Percentiles rank a stretch among this genome's conserved stretches.
Conservation (phyloP, 2,329 filamentous ascomycete genomes). For the Botryotinia narcissicola region DNA sequence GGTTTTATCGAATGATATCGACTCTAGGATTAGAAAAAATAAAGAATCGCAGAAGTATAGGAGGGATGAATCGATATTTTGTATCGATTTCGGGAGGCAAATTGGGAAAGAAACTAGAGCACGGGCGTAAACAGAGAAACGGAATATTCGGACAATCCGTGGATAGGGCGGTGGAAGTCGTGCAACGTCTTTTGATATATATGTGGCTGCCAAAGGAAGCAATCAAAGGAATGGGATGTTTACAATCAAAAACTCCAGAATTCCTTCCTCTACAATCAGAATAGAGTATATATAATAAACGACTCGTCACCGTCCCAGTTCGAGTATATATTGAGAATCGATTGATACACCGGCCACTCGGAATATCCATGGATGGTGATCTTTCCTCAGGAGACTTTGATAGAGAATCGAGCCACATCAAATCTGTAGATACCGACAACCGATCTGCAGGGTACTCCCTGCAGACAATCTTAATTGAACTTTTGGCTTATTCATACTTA, state of each 20-base stretch:
- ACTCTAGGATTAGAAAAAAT: background rate
- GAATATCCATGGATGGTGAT: background rate
- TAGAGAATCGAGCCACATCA: background rate
- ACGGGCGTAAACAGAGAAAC: background rate
- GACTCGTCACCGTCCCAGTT: background rate
- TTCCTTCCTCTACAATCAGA: background rate
- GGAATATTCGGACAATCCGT: constrained; percentile 2
- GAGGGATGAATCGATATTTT: background rate
- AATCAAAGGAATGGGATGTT: background rate
- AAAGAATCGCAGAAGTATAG: background rate
- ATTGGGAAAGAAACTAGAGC: constrained; percentile 10
- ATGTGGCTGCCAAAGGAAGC: background rate
- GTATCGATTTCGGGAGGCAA: constrained; percentile 5
- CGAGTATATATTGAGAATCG: background rate
- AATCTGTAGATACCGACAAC: background rate
- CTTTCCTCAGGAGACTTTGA: constrained; percentile 3
- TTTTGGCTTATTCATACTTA: background rate
- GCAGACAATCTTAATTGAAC: background rate
- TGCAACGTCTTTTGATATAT: background rate
- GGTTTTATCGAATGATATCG: background rate
- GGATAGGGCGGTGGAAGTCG: background rate
- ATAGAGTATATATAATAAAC: background rate
- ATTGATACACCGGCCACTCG: background rate
- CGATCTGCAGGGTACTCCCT: background rate
- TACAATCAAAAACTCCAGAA: background rate